These are phyloP conservation scores for Immersiella caudata DNA, from an alignment of 495 filamentous ascomycete species.

Conservation along the genomic window DNA sequence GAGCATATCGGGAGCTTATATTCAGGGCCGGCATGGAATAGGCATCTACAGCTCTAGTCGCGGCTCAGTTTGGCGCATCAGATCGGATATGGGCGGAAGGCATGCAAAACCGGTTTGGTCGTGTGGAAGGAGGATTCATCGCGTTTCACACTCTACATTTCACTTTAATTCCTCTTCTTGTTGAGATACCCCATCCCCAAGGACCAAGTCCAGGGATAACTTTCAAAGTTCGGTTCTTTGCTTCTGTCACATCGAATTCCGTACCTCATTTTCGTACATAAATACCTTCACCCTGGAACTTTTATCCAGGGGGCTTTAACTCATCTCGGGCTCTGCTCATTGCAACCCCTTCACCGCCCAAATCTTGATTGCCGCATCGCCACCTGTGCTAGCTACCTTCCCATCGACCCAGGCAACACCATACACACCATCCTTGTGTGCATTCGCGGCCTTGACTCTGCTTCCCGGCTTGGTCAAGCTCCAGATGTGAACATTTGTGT, in stretches of 20 bases:
- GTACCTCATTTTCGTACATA: neutral
- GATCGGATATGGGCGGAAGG: neutral
- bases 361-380: slow-evolving; percentile 87
- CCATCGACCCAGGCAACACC: slow-evolving; percentile 81
- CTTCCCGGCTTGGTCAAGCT: slow-evolving; percentile 80
- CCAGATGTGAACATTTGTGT: slow-evolving; percentile 92
- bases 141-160: neutral
- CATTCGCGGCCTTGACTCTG: slow-evolving; percentile 75
- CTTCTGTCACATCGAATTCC: neutral
- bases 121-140: neutral
- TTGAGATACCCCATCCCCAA: neutral
- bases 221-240: neutral
- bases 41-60: neutral
- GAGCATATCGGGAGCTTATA: too few species aligned
- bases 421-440: slow-evolving; percentile 93
- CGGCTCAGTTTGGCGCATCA: neutral
- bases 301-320: neutral
- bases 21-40: neutral
- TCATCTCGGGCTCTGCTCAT: slow-evolving; percentile 32
- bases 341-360: slow-evolving; percentile 75
- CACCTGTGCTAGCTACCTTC: slow-evolving; percentile 78
- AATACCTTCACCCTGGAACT: neutral
- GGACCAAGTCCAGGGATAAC: neutral
- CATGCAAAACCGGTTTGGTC: neutral
- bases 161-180: neutral